Conservation (phyloP, 2,329 filamentous ascomycete genomes). For the Aspergillus terreus region DNA sequence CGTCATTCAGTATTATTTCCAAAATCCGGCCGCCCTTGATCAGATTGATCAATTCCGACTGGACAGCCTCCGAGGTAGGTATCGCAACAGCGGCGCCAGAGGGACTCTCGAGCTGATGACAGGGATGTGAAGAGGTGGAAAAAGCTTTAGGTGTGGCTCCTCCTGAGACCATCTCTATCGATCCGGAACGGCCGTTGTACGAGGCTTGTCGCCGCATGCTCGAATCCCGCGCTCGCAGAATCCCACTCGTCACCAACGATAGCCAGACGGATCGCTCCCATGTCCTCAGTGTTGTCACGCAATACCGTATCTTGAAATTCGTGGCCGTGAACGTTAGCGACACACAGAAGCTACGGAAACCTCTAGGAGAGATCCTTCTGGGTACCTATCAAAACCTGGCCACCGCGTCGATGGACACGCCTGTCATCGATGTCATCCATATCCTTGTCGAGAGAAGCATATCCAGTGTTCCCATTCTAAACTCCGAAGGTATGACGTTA, state of each 20-base stretch:
- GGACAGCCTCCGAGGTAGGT: conserved; percentile 80
- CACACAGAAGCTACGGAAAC: conserved; percentile 83
- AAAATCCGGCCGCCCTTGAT: conserved; percentile 84
- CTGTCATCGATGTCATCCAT: conserved; percentile 92
- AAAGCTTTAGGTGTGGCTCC: conserved; percentile 86
- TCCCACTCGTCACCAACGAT: conserved; percentile 88
- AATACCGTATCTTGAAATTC: conserved; percentile 98
- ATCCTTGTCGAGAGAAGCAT: conserved; percentile 90
- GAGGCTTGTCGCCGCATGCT: conserved; percentile 95
- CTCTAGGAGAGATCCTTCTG: conserved; percentile 75
- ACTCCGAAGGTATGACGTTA: conserved; percentile 57
- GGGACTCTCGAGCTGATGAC: conserved; percentile 4
- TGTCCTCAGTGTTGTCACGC: conserved; percentile 94
- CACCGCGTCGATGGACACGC: conserved; percentile 81
- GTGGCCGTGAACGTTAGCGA: conserved; percentile 92
- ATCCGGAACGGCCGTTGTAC: conserved; percentile 85
- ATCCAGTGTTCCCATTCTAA: conserved; percentile 89
- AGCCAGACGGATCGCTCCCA: conserved; percentile 90
- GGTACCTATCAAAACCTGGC: conserved; percentile 79
- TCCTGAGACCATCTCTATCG: conserved; percentile 93
- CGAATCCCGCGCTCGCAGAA: conserved; percentile 84
- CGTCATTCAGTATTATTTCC: conserved; percentile 98
- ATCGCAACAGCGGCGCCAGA: neutral
- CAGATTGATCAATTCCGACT: conserved; percentile 92
- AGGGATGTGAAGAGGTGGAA: conserved; percentile 71